phyloP scores from a whole-genome alignment of 768 basidiomycete species.

The Pleurotus platypus region DNA sequence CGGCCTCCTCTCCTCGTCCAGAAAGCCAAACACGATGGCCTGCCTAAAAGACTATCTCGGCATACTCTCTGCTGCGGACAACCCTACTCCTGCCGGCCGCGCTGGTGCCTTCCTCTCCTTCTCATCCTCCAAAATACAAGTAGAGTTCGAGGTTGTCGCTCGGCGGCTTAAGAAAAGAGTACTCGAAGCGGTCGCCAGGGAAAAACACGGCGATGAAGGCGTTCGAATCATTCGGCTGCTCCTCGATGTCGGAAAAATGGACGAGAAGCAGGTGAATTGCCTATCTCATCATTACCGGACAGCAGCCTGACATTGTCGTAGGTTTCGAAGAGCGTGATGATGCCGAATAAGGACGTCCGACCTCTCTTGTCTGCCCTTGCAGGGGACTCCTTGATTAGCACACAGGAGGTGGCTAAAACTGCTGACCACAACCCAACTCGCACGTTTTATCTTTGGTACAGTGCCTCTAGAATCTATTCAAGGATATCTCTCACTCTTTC shows the following conservation, averaged over 20 bases:
- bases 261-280: constrained; percentile 80
- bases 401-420: constrained; percentile 90
- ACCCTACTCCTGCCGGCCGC: constrained; percentile 70
- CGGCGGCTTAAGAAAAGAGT: constrained; percentile 64
- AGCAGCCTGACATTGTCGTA: constrained; percentile 23
- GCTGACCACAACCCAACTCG: constrained; percentile 86
- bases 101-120: constrained; percentile 72
- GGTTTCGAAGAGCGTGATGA: constrained; percentile 93
- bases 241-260: constrained; percentile 83
- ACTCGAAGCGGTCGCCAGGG: constrained; percentile 74
- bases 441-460: constrained; percentile 89
- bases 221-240: constrained; percentile 80
- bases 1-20: constrained; percentile 54
- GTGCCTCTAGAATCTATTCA: background rate
- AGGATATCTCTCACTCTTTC: background rate
- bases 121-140: constrained; percentile 65
- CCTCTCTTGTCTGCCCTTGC: constrained; percentile 77
- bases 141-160: constrained; percentile 76
- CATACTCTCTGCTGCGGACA: constrained; percentile 77
- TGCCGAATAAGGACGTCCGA: constrained; percentile 84
- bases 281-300: background rate
- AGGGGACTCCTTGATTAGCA: constrained; percentile 78
- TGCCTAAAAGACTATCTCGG: constrained; percentile 80
- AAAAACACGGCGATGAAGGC: constrained; percentile 80
- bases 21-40: constrained; percentile 53